Evolutionary conservation across 441 rosid species (phyloP).

Genomic region (Geranium incanum): DNA sequence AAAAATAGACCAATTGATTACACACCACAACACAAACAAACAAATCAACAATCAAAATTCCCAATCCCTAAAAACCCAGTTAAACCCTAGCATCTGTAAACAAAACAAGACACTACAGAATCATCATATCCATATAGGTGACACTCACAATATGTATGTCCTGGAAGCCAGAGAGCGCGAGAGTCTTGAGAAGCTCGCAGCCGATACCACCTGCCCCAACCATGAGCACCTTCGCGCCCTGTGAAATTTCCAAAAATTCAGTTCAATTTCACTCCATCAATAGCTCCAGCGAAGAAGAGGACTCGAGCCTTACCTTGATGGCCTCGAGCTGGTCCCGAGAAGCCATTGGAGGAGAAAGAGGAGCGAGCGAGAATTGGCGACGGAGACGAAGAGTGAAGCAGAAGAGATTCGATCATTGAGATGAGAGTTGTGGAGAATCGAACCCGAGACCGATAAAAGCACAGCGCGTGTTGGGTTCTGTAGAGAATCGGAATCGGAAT

Average conservation of each 20-base stretch:
- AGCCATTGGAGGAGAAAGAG: slow-evolving; percentile 38
- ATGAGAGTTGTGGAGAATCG: neutral
- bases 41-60: no score
- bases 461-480: no score
- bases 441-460: neutral
- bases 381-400: slow-evolving; percentile 8
- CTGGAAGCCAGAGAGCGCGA: slow-evolving; percentile 78
- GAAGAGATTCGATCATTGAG: neutral
- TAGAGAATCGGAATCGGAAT: no score
- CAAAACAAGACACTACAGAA: no score
- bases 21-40: no score
- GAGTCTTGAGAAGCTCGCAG: slow-evolving; percentile 92
- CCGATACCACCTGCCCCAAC: slow-evolving; percentile 99
- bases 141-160: slow-evolving; percentile 85
- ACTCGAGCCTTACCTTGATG: slow-evolving; percentile 40
- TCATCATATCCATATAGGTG: no score
- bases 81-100: no score
- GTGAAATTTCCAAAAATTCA: slow-evolving; percentile 27
- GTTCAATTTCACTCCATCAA: neutral
- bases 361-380: slow-evolving; percentile 4
- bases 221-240: slow-evolving; percentile 47
- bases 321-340: slow-evolving; percentile 38
- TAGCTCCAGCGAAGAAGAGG: neutral
- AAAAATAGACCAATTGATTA: no score
- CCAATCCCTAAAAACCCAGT: no score